These are phyloP conservation scores for Macrotyloma uniflorum DNA, from an alignment of 306 rosid genomes.

Conservation along the genomic window DNA sequence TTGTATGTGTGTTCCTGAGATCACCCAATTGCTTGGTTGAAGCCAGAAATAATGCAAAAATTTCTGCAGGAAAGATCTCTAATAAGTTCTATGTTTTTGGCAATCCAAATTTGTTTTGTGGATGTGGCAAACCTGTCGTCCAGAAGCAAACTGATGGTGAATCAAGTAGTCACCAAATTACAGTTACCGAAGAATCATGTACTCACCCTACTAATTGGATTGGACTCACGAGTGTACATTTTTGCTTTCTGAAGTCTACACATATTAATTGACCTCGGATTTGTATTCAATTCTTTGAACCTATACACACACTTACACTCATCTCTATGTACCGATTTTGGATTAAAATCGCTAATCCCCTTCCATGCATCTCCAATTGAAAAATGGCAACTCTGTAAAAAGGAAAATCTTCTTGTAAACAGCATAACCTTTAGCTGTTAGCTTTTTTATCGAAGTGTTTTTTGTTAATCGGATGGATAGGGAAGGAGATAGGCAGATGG, in stretches of 20 bases:
- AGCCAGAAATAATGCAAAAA: conserved; percentile 57
- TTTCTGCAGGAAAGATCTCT: conserved; percentile 57
- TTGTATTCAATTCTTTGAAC: neutral
- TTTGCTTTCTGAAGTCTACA: neutral
- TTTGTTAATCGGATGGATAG: too few relatives aligned
- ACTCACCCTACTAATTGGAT: conserved; percentile 29
- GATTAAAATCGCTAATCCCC: neutral
- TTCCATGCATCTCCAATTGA: too few relatives aligned
- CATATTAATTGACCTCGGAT: neutral
- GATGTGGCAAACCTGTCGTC: conserved; percentile 67
- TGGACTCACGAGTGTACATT: neutral
- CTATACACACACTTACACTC: neutral
- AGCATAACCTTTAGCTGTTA: too few relatives aligned
- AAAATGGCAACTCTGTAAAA: too few relatives aligned
- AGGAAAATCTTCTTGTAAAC: too few relatives aligned
- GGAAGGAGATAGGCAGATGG: too few relatives aligned
- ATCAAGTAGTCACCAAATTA: conserved; percentile 54
- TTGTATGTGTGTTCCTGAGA: conserved; percentile 60
- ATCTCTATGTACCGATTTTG: neutral
- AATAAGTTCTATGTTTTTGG: conserved; percentile 88
- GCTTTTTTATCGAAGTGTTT: too few relatives aligned
- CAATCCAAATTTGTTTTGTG: conserved; percentile 83
- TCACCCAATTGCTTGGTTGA: conserved; percentile 61
- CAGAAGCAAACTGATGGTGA: conserved; percentile 73
- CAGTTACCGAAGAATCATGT: conserved; percentile 73